A percentile compares a stretch with the other conserved stretches of the same genome.
phyloP scores from a whole-genome alignment of 768 basidiomycete species.

The Ramaria sp. region DNA sequence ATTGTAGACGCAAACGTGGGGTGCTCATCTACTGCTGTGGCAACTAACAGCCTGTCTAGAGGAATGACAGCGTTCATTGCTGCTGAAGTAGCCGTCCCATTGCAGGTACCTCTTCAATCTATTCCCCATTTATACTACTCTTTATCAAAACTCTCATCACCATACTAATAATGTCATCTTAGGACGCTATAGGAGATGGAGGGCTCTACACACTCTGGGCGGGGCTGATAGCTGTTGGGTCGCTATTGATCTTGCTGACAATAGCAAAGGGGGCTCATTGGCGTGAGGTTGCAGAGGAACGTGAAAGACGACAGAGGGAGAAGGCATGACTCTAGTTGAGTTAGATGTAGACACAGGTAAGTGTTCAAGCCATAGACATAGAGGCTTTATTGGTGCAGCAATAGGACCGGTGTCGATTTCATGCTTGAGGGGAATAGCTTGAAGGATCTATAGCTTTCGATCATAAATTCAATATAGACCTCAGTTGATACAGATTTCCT shows the following conservation, averaged over 20 bases:
- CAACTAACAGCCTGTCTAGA: conserved; percentile 67
- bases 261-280: conserved; percentile 47
- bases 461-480: too few species aligned
- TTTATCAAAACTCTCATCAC: background rate
- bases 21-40: conserved; percentile 63
- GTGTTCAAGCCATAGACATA: background rate
- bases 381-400: background rate
- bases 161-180: background rate
- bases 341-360: background rate
- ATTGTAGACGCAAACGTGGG: conserved; percentile 82
- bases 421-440: too few species aligned
- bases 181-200: conserved; percentile 70
- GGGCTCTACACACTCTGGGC: conserved; percentile 64
- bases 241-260: conserved; percentile 48
- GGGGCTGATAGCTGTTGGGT: conserved; percentile 40
- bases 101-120: conserved; percentile 36
- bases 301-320: conserved; percentile 22
- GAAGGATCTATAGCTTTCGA: too few species aligned
- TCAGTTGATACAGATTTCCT: too few species aligned
- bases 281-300: conserved; percentile 39
- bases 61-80: conserved; percentile 58
- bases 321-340: background rate
- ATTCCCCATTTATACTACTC: background rate
- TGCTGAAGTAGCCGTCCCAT: conserved; percentile 61
- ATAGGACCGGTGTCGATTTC: too few species aligned